Evolutionary conservation across 169 alveolate genomes (phyloP), one percentile per base, ranked within the genome.

Genomic region (Eimeria praecox): DNA sequence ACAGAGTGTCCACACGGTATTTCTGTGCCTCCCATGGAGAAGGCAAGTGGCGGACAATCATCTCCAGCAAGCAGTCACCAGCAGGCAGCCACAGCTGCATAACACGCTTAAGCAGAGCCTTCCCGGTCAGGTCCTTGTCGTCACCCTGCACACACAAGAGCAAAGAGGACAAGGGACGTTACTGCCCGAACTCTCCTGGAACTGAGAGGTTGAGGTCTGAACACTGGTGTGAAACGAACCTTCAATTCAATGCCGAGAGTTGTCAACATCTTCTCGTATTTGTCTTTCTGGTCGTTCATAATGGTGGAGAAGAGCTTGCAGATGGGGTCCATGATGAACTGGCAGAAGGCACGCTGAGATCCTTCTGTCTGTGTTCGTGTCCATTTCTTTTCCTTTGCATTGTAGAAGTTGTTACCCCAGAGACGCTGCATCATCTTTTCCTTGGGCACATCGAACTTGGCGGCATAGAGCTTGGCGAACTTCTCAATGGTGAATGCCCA

Each of bases 71-170:
- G 46, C 99, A 99, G 97, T 99, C 99, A 49, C 99, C 99, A 59
- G 99, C 99, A 86, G 99, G 99, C 96, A 99, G 97, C 99, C 99
- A 99, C 94, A 99, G 97, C 97, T 99, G 99, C 99, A 99, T 99
- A 95, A 99, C 99, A 59, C 99, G 98, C 98, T 99, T 99, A 97
- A 99, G 97, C 94, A 99, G 98, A 49, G 99, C 99, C 98, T 99
- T 99, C 96, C 99, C 99, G 9, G 98, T 98, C 69, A 99, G 97
- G 52, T 98, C 98, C 96, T 98, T 99, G 95, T 99, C 99, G 92
- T 98, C 96, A 98, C 97, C 95, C 94, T 94, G 91, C 40, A 33
- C 3, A 14, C 78, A 49, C 2, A 33, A 44, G 66, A 16, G 24
- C 49, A 20, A 6, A 9, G 46, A 89, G 6, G 27, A 49, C 12